phyloP scores from a whole-genome alignment of 2,329 filamentous ascomycete genomes.

The Proliferodiscus dingleyae region DNA sequence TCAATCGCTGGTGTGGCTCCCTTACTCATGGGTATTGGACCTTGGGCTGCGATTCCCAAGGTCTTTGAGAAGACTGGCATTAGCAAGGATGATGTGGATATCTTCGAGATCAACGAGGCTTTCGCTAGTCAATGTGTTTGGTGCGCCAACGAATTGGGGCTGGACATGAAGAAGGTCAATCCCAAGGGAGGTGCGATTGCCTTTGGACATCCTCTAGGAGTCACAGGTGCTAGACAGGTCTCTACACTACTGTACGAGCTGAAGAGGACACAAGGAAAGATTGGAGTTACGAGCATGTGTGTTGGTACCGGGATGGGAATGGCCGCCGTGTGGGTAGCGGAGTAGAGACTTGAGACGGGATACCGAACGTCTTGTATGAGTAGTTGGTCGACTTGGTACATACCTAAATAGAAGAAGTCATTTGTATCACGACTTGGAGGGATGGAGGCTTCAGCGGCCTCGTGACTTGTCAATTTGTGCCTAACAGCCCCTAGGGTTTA shows the following conservation, averaged over 20 bases:
- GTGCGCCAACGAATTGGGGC: constrained; percentile 82
- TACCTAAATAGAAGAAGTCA: not conserved
- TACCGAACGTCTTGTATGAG: constrained; percentile 1
- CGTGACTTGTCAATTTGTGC: not conserved
- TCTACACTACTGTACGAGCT: constrained; percentile 89
- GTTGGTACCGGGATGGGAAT: constrained; percentile 97
- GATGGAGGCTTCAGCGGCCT: not conserved
- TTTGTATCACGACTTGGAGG: not conserved
- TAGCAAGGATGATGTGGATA: constrained; percentile 84
- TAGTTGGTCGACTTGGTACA: too few species aligned
- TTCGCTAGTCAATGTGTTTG: constrained; percentile 94
- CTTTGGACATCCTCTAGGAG: constrained; percentile 91
- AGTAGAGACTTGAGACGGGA: constrained; percentile 44
- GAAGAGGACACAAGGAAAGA: constrained; percentile 73
- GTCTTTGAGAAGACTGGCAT: constrained; percentile 85
- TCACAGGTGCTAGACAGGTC: constrained; percentile 90
- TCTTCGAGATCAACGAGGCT: constrained; percentile 99
- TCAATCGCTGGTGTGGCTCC: constrained; percentile 86
- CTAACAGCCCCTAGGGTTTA: not conserved
- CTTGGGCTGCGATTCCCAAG: constrained; percentile 92
- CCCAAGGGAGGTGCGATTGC: constrained; percentile 96
- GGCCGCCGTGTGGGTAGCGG: constrained; percentile 93
- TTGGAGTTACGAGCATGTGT: constrained; percentile 95
- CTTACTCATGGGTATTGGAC: constrained; percentile 91
- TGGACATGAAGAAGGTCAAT: constrained; percentile 86